Evolutionary conservation across 192 early-diverging fungal genomes (phyloP).

Genomic region (Lobosporangium transversale): DNA sequence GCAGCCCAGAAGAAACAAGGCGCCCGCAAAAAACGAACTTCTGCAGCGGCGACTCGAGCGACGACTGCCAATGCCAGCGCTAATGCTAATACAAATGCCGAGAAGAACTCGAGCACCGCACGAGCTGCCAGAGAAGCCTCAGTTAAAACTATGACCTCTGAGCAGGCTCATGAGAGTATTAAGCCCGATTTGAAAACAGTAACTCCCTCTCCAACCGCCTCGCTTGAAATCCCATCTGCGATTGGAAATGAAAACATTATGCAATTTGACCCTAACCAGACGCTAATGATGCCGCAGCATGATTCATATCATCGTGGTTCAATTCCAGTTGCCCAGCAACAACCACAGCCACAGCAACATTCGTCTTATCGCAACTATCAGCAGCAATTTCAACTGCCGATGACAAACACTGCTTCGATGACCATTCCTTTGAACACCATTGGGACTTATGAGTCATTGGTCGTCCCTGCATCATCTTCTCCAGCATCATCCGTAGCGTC

Average conservation of each 20-base stretch:
- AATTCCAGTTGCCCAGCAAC: background rate
- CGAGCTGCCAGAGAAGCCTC: background rate
- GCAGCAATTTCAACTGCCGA: background rate
- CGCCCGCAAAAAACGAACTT: conserved; percentile 25
- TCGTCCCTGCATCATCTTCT: conserved; percentile 42
- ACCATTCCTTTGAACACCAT: conserved; percentile 19
- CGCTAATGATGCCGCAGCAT: conserved; percentile 1
- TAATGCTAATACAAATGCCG: background rate
- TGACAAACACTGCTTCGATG: conserved; percentile 18
- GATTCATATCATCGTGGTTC: conserved; percentile 4
- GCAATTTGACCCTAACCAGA: background rate
- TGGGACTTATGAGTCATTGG: conserved; percentile 32
- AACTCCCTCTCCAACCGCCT: conserved; percentile 4
- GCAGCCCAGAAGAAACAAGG: conserved; percentile 41
- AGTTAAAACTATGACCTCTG: background rate
- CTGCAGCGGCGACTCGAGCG: conserved; percentile 12
- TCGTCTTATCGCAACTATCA: background rate
- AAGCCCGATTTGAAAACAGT: background rate
- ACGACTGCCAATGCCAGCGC: conserved; percentile 8
- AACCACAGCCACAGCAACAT: conserved; percentile 19
- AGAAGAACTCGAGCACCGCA: background rate
- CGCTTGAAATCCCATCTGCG: conserved; percentile 21
- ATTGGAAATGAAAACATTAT: background rate
- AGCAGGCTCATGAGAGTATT: background rate
- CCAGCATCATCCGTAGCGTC: conserved; percentile 20